A percentile compares a stretch with the other conserved stretches of the same genome.
phyloP scores from a whole-genome alignment of 169 alveolate genomes.

The Condylostoma magnum region DNA sequence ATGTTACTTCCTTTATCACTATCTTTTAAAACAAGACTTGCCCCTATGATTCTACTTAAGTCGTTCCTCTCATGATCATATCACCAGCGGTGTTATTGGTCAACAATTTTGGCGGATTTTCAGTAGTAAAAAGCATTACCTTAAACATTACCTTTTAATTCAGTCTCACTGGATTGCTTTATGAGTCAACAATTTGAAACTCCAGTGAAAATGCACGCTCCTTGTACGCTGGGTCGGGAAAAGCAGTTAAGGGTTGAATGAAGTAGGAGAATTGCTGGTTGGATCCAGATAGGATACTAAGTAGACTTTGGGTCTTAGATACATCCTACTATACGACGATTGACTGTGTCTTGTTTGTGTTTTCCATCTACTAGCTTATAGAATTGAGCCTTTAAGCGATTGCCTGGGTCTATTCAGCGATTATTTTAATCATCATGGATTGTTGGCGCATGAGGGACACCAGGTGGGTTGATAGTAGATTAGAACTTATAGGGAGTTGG shows the following conservation, averaged over 20 bases:
- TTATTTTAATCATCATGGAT: neutral
- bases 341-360: neutral
- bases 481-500: too few species aligned
- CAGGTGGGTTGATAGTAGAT: neutral
- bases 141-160: neutral
- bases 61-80: conserved; percentile 22
- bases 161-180: neutral
- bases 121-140: conserved; percentile 13
- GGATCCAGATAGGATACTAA: neutral
- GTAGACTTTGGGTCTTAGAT: neutral
- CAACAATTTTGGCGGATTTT: conserved; percentile 8
- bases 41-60: neutral
- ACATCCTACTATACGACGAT: neutral
- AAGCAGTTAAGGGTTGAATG: neutral
- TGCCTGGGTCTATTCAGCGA: neutral
- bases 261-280: neutral
- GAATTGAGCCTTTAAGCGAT: neutral
- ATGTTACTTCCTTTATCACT: conserved; percentile 24
- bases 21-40: neutral
- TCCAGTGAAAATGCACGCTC: conserved; percentile 11
- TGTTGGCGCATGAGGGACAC: neutral
- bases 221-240: conserved; percentile 14
- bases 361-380: neutral
- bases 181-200: neutral
- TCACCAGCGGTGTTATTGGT: conserved; percentile 2